phyloP scores from a whole-genome alignment of 2,329 filamentous ascomycete species.

The Ceratocystis papillata region DNA sequence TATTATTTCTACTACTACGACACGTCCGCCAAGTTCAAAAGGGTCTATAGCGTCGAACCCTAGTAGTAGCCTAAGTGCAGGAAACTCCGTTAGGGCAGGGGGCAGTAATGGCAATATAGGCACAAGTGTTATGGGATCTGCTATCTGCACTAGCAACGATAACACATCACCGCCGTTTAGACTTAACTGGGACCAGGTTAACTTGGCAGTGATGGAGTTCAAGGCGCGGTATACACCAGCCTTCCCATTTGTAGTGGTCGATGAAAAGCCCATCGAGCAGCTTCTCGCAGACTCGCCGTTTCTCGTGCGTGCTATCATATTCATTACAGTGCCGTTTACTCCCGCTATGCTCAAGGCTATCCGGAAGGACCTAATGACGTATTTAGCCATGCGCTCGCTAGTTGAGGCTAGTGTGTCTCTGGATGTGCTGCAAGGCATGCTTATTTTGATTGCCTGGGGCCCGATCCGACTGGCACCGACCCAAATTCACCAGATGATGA shows the following conservation, averaged over 20 bases:
- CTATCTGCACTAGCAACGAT: background rate
- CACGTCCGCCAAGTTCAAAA: background rate
- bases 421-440: conserved; percentile 38
- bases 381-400: conserved; percentile 36
- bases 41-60: conserved; percentile 15
- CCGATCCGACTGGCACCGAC: conserved; percentile 22
- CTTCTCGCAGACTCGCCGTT: conserved; percentile 33
- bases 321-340: conserved; percentile 32
- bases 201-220: conserved; percentile 32
- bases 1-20: background rate
- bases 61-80: background rate
- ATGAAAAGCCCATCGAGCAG: conserved; percentile 29
- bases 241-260: conserved; percentile 34
- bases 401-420: conserved; percentile 35
- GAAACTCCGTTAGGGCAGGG: background rate
- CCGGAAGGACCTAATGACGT: conserved; percentile 35
- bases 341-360: conserved; percentile 32
- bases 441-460: conserved; percentile 40
- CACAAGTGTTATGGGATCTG: background rate
- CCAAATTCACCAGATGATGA: conserved; percentile 29
- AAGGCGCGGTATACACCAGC: conserved; percentile 30
- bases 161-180: conserved; percentile 29
- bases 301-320: conserved; percentile 33
- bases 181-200: conserved; percentile 34
- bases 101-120: background rate